These are phyloP conservation scores for Citeromyces matritensis DNA, from an alignment of 805 yeast species.

Conservation along the genomic window DNA sequence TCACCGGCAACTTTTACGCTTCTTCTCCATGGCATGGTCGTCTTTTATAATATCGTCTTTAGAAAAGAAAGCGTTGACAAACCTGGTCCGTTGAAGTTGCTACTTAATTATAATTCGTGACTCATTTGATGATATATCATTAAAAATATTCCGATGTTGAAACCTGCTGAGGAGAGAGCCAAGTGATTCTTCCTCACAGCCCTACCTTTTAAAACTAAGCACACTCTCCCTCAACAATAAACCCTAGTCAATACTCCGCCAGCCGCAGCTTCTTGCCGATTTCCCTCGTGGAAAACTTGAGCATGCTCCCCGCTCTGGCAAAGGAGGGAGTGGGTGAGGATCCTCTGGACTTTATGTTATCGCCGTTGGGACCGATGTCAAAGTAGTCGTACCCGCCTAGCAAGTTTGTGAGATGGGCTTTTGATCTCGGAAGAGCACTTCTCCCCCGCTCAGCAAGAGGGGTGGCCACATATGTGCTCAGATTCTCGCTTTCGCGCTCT, in stretches of 20 bases:
- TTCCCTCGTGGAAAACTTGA: slow-evolving; percentile 22
- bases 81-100: too few species aligned
- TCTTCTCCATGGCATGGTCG: too few species aligned
- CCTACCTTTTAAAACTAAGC: too few species aligned
- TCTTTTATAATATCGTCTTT: too few species aligned
- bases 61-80: too few species aligned
- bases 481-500: not conserved
- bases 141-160: too few species aligned
- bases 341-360: slow-evolving; percentile 38
- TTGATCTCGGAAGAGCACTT: slow-evolving; percentile 2
- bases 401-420: slow-evolving; percentile 17
- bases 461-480: slow-evolving; percentile 1
- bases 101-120: too few species aligned
- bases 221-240: too few species aligned
- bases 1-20: too few species aligned
- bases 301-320: slow-evolving; percentile 5
- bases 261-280: slow-evolving; percentile 51
- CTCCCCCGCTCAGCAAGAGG: slow-evolving; percentile 10
- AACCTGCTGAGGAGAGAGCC: too few species aligned
- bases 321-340: slow-evolving; percentile 38
- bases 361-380: slow-evolving; percentile 56
- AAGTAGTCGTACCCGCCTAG: slow-evolving; percentile 85
- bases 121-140: too few species aligned
- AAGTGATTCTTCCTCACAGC: too few species aligned
- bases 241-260: slow-evolving; percentile 49